Evolutionary conservation across 202 grass and related monocot genomes (phyloP).

Genomic region (Schoenoplectus triqueter): DNA sequence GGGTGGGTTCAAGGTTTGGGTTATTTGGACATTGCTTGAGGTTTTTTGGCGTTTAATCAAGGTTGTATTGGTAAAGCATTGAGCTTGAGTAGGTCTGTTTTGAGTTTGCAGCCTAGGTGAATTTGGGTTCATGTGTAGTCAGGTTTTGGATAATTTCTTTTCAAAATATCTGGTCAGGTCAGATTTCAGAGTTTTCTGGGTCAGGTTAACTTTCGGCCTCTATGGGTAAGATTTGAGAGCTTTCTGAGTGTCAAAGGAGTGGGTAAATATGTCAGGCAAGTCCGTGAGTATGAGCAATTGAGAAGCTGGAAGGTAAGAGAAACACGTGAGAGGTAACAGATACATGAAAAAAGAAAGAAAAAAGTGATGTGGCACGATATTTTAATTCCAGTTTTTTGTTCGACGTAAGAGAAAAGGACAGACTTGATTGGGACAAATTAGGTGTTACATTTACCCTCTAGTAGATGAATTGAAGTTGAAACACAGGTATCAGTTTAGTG

Average conservation of each 20-base stretch:
- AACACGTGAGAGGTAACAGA: background rate
- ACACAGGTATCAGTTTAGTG: background rate
- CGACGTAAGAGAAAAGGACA: background rate
- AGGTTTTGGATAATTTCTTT: background rate
- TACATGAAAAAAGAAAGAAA: background rate
- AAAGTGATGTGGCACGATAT: background rate
- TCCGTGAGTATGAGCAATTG: no score
- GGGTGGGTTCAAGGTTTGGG: background rate
- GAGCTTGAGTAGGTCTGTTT: background rate
- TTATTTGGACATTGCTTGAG: conserved; percentile 16
- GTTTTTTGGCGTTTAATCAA: background rate
- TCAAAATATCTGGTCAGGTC: background rate
- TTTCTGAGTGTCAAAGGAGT: background rate
- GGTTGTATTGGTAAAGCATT: background rate
- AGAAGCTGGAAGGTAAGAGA: background rate
- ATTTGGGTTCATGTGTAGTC: background rate
- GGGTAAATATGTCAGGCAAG: no score
- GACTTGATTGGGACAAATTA: background rate
- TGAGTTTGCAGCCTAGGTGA: background rate
- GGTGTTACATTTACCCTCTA: background rate
- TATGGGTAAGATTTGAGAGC: no score
- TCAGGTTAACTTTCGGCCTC: background rate
- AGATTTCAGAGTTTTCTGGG: background rate
- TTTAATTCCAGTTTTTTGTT: background rate
- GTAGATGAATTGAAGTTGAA: background rate